Conservation (phyloP, 331 rosid species). For the Malus hybrid region DNA sequence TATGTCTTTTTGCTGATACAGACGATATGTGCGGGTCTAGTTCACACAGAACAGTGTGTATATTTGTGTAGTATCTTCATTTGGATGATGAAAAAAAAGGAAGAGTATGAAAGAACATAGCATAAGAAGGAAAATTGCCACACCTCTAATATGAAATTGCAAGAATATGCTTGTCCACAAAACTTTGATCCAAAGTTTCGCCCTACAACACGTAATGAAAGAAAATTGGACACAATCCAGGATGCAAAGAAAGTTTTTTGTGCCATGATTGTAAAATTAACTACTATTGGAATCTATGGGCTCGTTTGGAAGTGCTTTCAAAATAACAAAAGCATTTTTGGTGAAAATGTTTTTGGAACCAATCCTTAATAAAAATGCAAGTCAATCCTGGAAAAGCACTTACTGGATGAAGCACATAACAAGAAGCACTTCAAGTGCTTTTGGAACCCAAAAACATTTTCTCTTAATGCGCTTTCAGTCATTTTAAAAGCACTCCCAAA, state of each 20-base stretch:
- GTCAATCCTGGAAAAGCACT: no score
- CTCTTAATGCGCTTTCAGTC: no score
- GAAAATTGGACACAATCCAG: background rate
- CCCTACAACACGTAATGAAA: slow-evolving; percentile 28
- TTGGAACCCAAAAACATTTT: no score
- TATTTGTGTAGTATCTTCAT: background rate
- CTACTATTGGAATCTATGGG: background rate
- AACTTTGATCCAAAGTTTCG: slow-evolving; percentile 15
- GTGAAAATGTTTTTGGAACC: no score
- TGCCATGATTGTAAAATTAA: background rate
- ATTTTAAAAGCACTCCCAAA: no score
- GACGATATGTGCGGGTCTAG: background rate
- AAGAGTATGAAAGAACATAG: background rate
- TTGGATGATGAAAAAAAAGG: background rate
- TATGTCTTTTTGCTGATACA: background rate
- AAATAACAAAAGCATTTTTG: no score
- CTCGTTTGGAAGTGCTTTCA: no score
- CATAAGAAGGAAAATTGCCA: slow-evolving; percentile 6
- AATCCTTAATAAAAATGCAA: no score
- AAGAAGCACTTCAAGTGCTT: no score
- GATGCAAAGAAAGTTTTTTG: background rate
- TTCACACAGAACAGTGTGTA: background rate
- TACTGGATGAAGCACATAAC: no score
- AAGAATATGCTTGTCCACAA: slow-evolving; percentile 29
- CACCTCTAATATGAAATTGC: slow-evolving; percentile 64